Conservation (phyloP, 805 yeast species). For the Wickerhamomyces alni region DNA sequence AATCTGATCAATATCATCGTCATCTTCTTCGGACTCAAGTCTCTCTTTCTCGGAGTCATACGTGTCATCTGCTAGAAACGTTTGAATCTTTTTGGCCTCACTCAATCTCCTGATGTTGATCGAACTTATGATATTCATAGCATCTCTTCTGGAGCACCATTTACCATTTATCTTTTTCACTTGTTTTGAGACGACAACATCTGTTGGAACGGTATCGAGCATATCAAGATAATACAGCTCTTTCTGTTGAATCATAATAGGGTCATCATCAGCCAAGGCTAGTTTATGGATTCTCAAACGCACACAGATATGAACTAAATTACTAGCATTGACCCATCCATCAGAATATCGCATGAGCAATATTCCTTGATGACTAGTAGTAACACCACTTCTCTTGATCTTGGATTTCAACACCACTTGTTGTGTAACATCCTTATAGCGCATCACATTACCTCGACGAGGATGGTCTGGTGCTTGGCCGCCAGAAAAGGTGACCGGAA, state of each 20-base stretch:
- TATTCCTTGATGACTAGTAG: not conserved
- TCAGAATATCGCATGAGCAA: constrained; percentile 19
- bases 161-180: constrained; percentile 16
- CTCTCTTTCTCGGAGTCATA: not conserved
- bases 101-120: not conserved
- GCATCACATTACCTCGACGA: not conserved
- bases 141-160: constrained; percentile 22
- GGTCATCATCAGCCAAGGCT: constrained; percentile 20
- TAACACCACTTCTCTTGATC: constrained; percentile 6
- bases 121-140: constrained; percentile 3
- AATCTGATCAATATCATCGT: not conserved
- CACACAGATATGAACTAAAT: constrained; percentile 12
- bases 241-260: constrained; percentile 18
- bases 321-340: constrained; percentile 21
- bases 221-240: constrained; percentile 22
- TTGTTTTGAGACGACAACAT: constrained; percentile 10
- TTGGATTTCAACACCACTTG: constrained; percentile 5
- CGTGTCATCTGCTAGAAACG: not conserved
- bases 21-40: not conserved
- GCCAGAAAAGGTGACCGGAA: constrained; percentile 15
- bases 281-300: constrained; percentile 13
- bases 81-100: not conserved
- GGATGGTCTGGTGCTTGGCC: constrained; percentile 14
- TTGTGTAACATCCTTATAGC: constrained; percentile 2
- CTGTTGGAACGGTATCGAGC: constrained; percentile 14